Evolutionary conservation across 2,329 filamentous ascomycete species (phyloP).

Genomic region (Colletotrichum endophyticum): DNA sequence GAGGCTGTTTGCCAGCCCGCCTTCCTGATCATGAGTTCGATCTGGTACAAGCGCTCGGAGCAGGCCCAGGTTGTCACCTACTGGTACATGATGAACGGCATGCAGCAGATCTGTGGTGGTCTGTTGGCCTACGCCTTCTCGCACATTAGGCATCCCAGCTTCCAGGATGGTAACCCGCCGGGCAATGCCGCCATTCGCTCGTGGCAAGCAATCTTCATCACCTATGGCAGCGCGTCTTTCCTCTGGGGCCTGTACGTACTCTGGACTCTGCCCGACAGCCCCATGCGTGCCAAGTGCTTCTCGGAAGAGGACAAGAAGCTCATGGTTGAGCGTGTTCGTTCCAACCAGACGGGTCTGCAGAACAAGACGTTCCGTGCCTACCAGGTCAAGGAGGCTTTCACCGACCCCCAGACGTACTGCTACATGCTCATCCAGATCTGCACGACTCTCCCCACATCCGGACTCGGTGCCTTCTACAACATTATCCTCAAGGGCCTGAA

Average conservation of each 20-base stretch:
- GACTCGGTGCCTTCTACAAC: conserved; percentile 27
- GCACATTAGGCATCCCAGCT: conserved; percentile 27
- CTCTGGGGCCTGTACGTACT: conserved; percentile 38
- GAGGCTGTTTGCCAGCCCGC: conserved; percentile 50
- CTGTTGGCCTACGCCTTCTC: conserved; percentile 41
- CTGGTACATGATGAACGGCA: conserved; percentile 38
- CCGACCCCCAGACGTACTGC: conserved; percentile 1
- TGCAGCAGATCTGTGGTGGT: conserved; percentile 42
- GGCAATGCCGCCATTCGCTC: conserved; percentile 31
- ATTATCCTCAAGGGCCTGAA: conserved; percentile 28
- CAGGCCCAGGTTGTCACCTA: conserved; percentile 24
- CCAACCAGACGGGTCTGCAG: conserved; percentile 35
- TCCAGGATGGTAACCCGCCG: not conserved
- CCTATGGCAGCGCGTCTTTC: conserved; percentile 40
- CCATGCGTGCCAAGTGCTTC: conserved; percentile 32
- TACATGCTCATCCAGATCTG: conserved; percentile 17
- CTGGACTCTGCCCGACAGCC: conserved; percentile 44
- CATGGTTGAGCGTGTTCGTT: conserved; percentile 40
- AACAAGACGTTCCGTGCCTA: conserved; percentile 7
- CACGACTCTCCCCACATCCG: conserved; percentile 26
- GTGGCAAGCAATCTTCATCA: conserved; percentile 48
- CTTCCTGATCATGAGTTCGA: conserved; percentile 43
- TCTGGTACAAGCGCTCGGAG: conserved; percentile 41
- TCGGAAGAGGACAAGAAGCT: conserved; percentile 35
- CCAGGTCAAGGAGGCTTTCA: conserved; percentile 5